Evolutionary conservation across 257 asterid genomes (phyloP).

Genomic region (Echites panduratus): DNA sequence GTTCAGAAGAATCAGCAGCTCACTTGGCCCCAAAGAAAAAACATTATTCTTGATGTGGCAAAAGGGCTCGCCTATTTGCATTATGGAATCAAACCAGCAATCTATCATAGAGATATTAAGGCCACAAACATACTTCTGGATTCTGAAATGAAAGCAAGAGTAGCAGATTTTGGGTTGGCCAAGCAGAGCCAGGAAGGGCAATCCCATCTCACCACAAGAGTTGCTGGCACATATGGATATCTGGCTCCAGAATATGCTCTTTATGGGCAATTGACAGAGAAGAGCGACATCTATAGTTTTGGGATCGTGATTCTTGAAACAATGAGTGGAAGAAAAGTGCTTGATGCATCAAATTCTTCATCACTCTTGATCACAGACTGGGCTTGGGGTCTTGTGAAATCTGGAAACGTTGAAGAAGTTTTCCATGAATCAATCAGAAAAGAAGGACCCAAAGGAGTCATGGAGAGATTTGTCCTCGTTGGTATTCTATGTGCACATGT

Average conservation of each 20-base stretch:
- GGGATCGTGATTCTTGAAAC: constrained; percentile 15
- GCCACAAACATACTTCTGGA: constrained; percentile 15
- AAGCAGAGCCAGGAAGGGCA: constrained; percentile 17
- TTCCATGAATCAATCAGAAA: constrained; percentile 5
- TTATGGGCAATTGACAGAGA: constrained; percentile 17
- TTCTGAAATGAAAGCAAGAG: constrained; percentile 17
- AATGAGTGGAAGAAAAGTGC: constrained; percentile 15
- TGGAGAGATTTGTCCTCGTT: constrained; percentile 17
- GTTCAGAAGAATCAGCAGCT: not conserved
- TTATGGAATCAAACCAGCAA: constrained; percentile 15
- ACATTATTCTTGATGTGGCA: constrained; percentile 13
- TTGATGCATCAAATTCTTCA: constrained; percentile 9
- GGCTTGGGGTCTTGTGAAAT: constrained; percentile 17
- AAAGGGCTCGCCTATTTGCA: constrained; percentile 16
- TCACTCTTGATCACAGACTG: constrained; percentile 11
- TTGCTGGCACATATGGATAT: constrained; percentile 16
- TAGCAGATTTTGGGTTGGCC: constrained; percentile 16
- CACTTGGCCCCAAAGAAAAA: constrained; percentile 17
- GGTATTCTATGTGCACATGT: constrained; percentile 20
- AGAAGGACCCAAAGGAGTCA: constrained; percentile 10
- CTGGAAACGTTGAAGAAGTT: constrained; percentile 6
- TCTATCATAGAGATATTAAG: constrained; percentile 18
- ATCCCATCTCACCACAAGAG: constrained; percentile 18
- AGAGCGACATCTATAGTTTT: constrained; percentile 15
- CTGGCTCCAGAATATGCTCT: constrained; percentile 18